phyloP scores from a whole-genome alignment of 1,284 basidiomycete genomes.

The Paramarasmius palmivorus region DNA sequence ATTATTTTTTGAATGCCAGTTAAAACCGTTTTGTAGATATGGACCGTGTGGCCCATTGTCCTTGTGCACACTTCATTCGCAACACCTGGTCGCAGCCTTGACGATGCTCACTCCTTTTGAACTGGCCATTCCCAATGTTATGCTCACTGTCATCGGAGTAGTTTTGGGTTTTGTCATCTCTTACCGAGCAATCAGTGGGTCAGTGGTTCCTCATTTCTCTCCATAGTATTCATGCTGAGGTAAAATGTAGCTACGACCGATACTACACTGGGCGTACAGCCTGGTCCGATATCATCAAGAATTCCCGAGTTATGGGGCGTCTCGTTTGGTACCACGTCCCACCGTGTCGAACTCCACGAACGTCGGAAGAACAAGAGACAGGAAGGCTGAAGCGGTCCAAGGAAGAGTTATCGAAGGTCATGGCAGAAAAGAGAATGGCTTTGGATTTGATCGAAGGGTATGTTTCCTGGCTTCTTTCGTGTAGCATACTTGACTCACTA shows the following conservation, averaged over 20 bases:
- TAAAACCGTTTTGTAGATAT: slow-evolving; percentile 43
- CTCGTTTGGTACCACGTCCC: slow-evolving; percentile 68
- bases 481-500: not conserved
- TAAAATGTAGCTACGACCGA: slow-evolving; percentile 56
- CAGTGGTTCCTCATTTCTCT: slow-evolving; percentile 15
- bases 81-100: slow-evolving; percentile 37
- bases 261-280: slow-evolving; percentile 62
- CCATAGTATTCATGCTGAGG: not conserved
- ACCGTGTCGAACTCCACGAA: slow-evolving; percentile 39
- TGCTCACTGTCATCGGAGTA: slow-evolving; percentile 64
- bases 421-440: slow-evolving; percentile 61
- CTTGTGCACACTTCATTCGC: slow-evolving; percentile 60
- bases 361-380: slow-evolving; percentile 31
- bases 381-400: slow-evolving; percentile 29
- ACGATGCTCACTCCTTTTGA: slow-evolving; percentile 41
- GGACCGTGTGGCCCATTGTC: slow-evolving; percentile 69
- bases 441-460: slow-evolving; percentile 60
- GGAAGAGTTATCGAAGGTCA: slow-evolving; percentile 47
- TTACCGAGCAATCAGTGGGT: slow-evolving; percentile 62
- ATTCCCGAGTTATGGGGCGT: slow-evolving; percentile 47
- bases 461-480: not conserved
- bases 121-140: slow-evolving; percentile 52
- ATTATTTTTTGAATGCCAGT: not conserved
- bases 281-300: slow-evolving; percentile 60
- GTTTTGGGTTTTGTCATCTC: slow-evolving; percentile 73